These are phyloP conservation scores for Hyaloscypha finlandica DNA, from an alignment of 495 filamentous ascomycete genomes.

Conservation along the genomic window DNA sequence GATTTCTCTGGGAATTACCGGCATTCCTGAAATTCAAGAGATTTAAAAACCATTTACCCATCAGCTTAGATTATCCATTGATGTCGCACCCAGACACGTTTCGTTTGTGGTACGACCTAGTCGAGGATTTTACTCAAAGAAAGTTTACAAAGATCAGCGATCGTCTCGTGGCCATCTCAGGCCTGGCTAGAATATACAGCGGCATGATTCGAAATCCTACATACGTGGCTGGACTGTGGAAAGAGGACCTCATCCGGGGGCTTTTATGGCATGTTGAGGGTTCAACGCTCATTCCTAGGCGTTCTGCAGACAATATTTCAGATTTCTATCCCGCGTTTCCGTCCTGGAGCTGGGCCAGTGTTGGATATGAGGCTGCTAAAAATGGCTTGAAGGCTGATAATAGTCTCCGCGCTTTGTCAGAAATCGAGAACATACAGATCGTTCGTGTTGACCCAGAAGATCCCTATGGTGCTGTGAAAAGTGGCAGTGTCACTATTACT, in stretches of 20 bases:
- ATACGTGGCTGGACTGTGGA: slow-evolving; percentile 29
- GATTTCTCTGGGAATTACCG: slow-evolving; percentile 21
- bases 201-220: slow-evolving; percentile 25
- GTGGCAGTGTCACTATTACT: slow-evolving; percentile 24
- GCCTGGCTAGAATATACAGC: slow-evolving; percentile 23
- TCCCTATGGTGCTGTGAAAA: slow-evolving; percentile 21
- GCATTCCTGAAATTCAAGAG: slow-evolving; percentile 25
- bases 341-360: slow-evolving; percentile 24
- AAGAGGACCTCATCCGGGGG: slow-evolving; percentile 25
- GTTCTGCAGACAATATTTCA: slow-evolving; percentile 17
- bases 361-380: slow-evolving; percentile 23
- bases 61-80: slow-evolving; percentile 23
- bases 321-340: slow-evolving; percentile 18
- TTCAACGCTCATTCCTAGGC: slow-evolving; percentile 18
- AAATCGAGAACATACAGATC: slow-evolving; percentile 24
- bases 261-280: slow-evolving; percentile 26
- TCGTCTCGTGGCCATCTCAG: slow-evolving; percentile 27
- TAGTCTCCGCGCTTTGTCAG: slow-evolving; percentile 24
- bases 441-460: slow-evolving; percentile 20
- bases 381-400: slow-evolving; percentile 24
- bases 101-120: slow-evolving; percentile 26
- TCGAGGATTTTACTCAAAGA: slow-evolving; percentile 27
- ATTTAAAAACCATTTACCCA: slow-evolving; percentile 24
- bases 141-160: slow-evolving; percentile 23
- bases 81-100: slow-evolving; percentile 23